Base-by-base conservation (phyloP, 148 eudicot genomes). In the Amaranthus cruentus region DNA sequence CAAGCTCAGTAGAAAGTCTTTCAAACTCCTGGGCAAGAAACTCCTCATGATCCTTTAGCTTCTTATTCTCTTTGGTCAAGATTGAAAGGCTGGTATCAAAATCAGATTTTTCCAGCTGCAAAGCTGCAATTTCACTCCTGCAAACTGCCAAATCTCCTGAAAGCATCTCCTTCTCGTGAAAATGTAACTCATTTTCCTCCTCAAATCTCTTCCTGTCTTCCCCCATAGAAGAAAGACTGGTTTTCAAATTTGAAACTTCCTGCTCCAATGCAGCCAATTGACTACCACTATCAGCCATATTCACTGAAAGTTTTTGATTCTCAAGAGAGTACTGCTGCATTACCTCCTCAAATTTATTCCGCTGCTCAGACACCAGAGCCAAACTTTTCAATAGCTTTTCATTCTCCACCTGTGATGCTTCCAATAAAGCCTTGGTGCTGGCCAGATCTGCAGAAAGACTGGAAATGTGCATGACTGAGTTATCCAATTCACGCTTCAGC, bases 361-460 rank as follows among this genome's bases (percentile, higher is more conserved):
- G 87, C 84, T 89, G 90, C 73, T 91, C 89, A 38, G 80, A 69
- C 75, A 74, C 49, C 52, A 77, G 77, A 21, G 74, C 57, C 38
- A 87, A 71, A 78, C 71, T 76, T 74, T 66, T 72, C 72, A 75
- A 74, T 68, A 88, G 75, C 72, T 74, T 83, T 74, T 87, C 87
- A 77, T 88, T 91, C 77, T 89, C 89, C 46, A 59, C 68, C 74
- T 78, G 86, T 53, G 87, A 81, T 71, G 83, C 73, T 75, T 85
- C 88, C 80, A 85, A 75, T 61, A 78, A 78, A 78, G 55, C 77
- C 77, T 83, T 82, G 77, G 82, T 84, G 56, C 74, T 82, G 62
- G 76, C 86, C 38, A 89, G 69, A 69, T 91, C 91, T 12, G 79
- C 82, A 38, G 82, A 78, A 74, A 85, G 72, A 61, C 78, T 83